These are phyloP conservation scores for Rubus parviflorus DNA, from an alignment of 306 rosid genomes.

Conservation along the genomic window DNA sequence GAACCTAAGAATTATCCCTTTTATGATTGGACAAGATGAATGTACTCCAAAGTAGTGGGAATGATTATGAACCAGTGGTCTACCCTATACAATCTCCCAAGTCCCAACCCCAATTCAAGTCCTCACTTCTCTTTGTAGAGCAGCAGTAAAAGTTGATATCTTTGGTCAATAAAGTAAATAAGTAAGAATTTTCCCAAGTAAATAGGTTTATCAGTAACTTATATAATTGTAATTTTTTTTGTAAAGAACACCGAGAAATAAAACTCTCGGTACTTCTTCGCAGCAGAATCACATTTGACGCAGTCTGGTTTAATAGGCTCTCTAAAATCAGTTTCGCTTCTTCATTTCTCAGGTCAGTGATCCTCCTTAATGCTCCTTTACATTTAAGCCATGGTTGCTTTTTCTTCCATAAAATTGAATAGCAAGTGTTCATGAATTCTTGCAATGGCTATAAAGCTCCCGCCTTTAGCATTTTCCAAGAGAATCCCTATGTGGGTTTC, in stretches of 20 bases:
- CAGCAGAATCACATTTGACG: neutral
- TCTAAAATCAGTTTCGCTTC: neutral
- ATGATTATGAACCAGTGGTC: too few species aligned
- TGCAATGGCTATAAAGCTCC: slow-evolving; percentile 65
- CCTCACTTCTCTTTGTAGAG: too few species aligned
- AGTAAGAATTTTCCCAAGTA: too few species aligned
- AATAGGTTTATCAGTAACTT: too few species aligned
- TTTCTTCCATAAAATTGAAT: slow-evolving; percentile 18
- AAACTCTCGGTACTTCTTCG: neutral
- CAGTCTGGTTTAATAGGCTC: neutral
- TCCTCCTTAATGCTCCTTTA: slow-evolving; percentile 5
- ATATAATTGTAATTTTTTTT: too few species aligned
- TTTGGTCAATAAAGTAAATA: too few species aligned
- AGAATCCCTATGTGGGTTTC: slow-evolving; percentile 56
- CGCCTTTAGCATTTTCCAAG: slow-evolving; percentile 43
- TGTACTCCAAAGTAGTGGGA: too few species aligned
- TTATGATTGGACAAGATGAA: too few species aligned
- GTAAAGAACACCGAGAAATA: neutral
- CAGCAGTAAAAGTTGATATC: too few species aligned
- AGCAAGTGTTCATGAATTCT: slow-evolving; percentile 25
- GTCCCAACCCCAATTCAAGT: too few species aligned
- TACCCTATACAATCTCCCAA: too few species aligned
- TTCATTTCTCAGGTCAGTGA: slow-evolving; percentile 47
- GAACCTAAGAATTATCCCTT: too few species aligned
- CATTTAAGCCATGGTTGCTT: neutral